Conservation (phyloP, 2,329 filamentous ascomycete species). For the Fusarium nygamai region DNA sequence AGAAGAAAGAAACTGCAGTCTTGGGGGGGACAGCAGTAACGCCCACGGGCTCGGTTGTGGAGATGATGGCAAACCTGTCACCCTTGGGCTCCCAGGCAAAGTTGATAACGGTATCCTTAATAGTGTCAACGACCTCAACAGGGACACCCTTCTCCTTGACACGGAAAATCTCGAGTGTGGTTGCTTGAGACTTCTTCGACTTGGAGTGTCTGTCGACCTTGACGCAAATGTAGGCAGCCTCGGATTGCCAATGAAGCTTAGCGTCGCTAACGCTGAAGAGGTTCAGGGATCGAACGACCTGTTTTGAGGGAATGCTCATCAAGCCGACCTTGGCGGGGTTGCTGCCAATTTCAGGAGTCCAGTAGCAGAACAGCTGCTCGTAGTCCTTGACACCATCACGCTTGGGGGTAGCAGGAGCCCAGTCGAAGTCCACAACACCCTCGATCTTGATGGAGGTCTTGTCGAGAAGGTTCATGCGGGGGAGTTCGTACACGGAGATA, state of each 20-base stretch:
- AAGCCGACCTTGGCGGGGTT: slow-evolving; percentile 97
- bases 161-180: slow-evolving; percentile 98
- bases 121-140: slow-evolving; percentile 95
- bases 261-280: slow-evolving; percentile 98
- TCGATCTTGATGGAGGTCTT: slow-evolving; percentile 96
- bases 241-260: slow-evolving; percentile 98
- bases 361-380: slow-evolving; percentile 97
- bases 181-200: slow-evolving; percentile 97
- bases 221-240: slow-evolving; percentile 92
- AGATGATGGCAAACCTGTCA: slow-evolving; percentile 96
- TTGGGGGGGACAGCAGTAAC: slow-evolving; percentile 88
- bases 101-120: slow-evolving; percentile 99
- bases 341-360: slow-evolving; percentile 97
- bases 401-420: slow-evolving; percentile 85
- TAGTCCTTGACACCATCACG: slow-evolving; percentile 89
- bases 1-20: slow-evolving; percentile 95
- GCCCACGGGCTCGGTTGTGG: slow-evolving; percentile 83
- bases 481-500: slow-evolving; percentile 91
- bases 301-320: slow-evolving; percentile 95
- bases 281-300: slow-evolving; percentile 93
- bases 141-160: slow-evolving; percentile 97
- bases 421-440: slow-evolving; percentile 97
- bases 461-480: slow-evolving; percentile 88
- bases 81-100: slow-evolving; percentile 99
- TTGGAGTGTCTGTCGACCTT: slow-evolving; percentile 99